A percentile compares a stretch with the other conserved stretches of the same genome.
Evolutionary conservation across 2,329 filamentous ascomycete genomes (phyloP).

Genomic region (Beauveria medogensis): DNA sequence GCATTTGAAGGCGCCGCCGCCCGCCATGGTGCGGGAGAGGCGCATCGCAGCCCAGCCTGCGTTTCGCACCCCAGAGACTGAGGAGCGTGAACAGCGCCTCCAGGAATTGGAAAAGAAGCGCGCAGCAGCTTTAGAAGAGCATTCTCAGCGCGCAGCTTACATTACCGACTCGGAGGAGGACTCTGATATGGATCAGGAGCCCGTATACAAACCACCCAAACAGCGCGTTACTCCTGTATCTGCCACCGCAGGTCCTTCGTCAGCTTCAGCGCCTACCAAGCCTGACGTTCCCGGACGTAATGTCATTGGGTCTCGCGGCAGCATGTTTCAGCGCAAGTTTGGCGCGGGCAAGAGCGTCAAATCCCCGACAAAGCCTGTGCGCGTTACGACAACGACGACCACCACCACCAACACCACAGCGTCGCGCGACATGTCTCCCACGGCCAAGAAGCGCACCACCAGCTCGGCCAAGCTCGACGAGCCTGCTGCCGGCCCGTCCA

Average conservation of each 20-base stretch:
- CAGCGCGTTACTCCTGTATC: not conserved
- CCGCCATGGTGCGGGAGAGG: conserved; percentile 45
- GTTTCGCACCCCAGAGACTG: conserved; percentile 20
- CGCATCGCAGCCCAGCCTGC: conserved; percentile 34
- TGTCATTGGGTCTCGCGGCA: not conserved
- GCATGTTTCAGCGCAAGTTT: conserved; percentile 11
- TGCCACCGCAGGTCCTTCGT: not conserved
- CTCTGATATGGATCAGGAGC: conserved; percentile 12
- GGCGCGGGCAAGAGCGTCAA: not conserved
- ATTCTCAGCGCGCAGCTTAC: conserved; percentile 29
- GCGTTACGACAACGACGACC: not conserved
- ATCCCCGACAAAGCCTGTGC: not conserved
- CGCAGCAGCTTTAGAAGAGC: conserved; percentile 20
- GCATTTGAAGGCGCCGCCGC: conserved; percentile 39
- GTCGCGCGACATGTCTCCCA: conserved; percentile 13
- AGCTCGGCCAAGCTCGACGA: not conserved
- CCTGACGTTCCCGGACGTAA: not conserved
- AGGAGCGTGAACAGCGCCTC: conserved; percentile 12
- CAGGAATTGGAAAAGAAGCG: conserved; percentile 18
- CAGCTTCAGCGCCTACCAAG: not conserved
- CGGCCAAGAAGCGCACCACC: conserved; percentile 12
- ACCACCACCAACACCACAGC: conserved; percentile 7
- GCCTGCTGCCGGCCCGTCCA: conserved; percentile 19
- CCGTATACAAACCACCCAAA: not conserved
- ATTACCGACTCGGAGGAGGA: conserved; percentile 35